Conservation (phyloP, 192 early-diverging fungal species). For the Chytriomyces sp. region DNA sequence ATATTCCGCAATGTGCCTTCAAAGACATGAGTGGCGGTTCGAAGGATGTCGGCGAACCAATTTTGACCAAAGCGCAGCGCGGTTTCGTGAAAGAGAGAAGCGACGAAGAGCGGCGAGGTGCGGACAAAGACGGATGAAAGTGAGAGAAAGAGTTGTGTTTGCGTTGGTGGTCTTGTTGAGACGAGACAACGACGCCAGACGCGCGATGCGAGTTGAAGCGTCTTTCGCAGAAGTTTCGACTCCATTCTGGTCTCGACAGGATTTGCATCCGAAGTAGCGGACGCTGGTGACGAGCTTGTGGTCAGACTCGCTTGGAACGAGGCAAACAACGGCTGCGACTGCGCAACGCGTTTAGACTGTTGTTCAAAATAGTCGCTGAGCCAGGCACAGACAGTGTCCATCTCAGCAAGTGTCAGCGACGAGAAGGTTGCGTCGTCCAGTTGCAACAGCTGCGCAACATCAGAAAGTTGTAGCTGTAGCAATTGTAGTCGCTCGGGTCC, state of each 20-base stretch:
- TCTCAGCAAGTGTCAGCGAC: background rate
- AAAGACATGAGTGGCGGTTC: conserved; percentile 14
- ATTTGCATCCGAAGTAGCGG: background rate
- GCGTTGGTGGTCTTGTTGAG: too few species aligned
- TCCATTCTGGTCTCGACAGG: background rate
- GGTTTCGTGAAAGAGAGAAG: background rate
- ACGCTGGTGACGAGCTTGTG: background rate
- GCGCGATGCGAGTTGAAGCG: background rate
- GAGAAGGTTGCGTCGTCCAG: background rate
- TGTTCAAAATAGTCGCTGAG: background rate
- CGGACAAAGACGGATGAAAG: background rate
- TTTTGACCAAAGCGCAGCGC: background rate
- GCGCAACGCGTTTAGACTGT: background rate
- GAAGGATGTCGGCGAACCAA: background rate
- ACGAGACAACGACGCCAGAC: too few species aligned
- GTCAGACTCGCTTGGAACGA: background rate
- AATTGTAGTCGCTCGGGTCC: background rate
- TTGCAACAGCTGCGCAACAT: background rate
- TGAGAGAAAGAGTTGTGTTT: too few species aligned
- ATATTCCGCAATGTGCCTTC: conserved; percentile 26
- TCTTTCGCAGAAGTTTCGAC: conserved; percentile 9
- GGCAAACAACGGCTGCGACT: background rate
- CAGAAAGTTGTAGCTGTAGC: background rate
- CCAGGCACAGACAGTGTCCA: background rate
- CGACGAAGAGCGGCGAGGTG: background rate